phyloP scores from a whole-genome alignment of 306 rosid genomes.

The Arachis stenosperma region DNA sequence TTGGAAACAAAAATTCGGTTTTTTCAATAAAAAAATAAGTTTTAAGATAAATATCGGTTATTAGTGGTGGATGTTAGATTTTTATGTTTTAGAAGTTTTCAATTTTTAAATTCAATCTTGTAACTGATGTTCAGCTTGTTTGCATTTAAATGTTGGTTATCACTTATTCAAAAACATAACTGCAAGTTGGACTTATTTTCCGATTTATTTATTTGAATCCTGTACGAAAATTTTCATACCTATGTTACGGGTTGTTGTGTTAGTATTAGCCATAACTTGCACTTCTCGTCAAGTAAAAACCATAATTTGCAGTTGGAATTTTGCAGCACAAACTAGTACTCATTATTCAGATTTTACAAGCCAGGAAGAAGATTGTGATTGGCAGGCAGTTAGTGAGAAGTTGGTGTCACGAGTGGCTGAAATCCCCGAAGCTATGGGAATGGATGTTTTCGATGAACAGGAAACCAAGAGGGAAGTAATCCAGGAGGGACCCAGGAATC shows the following conservation, averaged over 20 bases:
- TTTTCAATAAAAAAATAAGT: constrained; percentile 4
- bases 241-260: background rate
- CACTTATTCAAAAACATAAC: too few species aligned
- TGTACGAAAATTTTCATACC: background rate
- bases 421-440: constrained; percentile 44
- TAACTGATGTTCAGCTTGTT: background rate
- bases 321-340: constrained; percentile 47
- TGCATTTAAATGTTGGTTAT: background rate
- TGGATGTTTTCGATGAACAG: constrained; percentile 48
- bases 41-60: background rate
- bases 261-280: constrained; percentile 12
- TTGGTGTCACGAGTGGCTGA: constrained; percentile 53
- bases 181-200: background rate
- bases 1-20: background rate
- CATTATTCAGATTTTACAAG: constrained; percentile 22
- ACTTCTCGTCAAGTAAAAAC: background rate
- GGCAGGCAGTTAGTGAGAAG: constrained; percentile 40
- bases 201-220: background rate
- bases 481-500: constrained; percentile 16
- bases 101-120: background rate
- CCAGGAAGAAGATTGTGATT: constrained; percentile 47
- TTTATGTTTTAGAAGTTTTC: too few species aligned
- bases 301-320: constrained; percentile 22
- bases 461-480: constrained; percentile 36
- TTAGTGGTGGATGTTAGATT: background rate